Evolutionary conservation across 129 eudicot species (phyloP).

Genomic region (Pseudognaphalium luteoalbum): DNA sequence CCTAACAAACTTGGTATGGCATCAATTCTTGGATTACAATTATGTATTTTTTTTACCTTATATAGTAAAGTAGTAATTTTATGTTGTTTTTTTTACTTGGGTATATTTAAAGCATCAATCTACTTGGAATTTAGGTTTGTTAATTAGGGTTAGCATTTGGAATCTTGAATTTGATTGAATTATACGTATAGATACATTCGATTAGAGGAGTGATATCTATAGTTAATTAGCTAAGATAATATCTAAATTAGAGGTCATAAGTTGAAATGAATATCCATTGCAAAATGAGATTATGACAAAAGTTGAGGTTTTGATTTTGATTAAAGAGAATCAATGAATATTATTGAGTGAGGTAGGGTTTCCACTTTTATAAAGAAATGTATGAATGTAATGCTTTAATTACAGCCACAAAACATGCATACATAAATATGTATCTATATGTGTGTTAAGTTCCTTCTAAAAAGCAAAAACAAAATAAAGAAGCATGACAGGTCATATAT

Average conservation of each 20-base stretch:
- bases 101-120: background rate
- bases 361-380: constrained; percentile 40
- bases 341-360: constrained; percentile 38
- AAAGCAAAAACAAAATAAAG: constrained; percentile 17
- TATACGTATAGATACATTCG: constrained; percentile 16
- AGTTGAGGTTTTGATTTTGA: constrained; percentile 1
- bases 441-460: constrained; percentile 14
- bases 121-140: background rate
- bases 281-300: constrained; percentile 24
- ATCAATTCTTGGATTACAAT: constrained; percentile 12
- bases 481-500: constrained; percentile 63
- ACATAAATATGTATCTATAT: background rate
- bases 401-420: constrained; percentile 33
- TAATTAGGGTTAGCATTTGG: constrained; percentile 13
- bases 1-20: constrained; percentile 73
- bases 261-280: constrained; percentile 37
- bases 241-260: constrained; percentile 6
- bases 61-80: constrained; percentile 12
- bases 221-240: background rate
- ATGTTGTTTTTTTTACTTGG: constrained; percentile 20
- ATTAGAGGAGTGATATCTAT: background rate
- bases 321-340: constrained; percentile 42
- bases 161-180: background rate
- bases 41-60: constrained; percentile 1
- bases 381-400: constrained; percentile 25